phyloP scores from a whole-genome alignment of 441 rosid genomes.

The Populus trichocarpa region DNA sequence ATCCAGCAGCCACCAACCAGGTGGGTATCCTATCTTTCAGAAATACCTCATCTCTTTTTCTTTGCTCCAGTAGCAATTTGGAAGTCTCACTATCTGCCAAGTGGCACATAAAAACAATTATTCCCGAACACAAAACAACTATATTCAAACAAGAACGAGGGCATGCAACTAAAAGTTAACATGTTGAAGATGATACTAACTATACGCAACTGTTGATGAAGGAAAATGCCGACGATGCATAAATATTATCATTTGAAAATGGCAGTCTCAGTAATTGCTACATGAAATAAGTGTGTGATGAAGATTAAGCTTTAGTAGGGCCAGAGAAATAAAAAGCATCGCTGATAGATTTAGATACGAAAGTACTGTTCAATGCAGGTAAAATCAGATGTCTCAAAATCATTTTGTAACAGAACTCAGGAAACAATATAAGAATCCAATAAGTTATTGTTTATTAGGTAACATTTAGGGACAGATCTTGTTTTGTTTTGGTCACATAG shows the following conservation, averaged over 20 bases:
- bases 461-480: background rate
- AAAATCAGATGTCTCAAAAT: background rate
- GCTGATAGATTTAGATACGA: background rate
- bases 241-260: no score
- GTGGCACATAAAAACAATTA: constrained; percentile 6
- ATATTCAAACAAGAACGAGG: background rate
- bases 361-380: background rate
- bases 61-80: constrained; percentile 47
- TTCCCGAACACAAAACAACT: constrained; percentile 8
- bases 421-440: background rate
- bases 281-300: background rate
- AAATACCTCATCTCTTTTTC: constrained; percentile 65
- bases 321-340: background rate
- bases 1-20: constrained; percentile 81
- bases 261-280: background rate
- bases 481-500: background rate
- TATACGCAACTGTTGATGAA: background rate
- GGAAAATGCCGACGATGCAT: background rate
- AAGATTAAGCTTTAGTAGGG: background rate
- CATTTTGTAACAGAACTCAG: background rate
- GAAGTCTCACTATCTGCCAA: constrained; percentile 22
- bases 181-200: background rate
- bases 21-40: constrained; percentile 73
- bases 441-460: background rate
- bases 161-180: background rate